phyloP scores from a whole-genome alignment of 2,329 filamentous ascomycete genomes.

The Colletotrichum navitas region DNA sequence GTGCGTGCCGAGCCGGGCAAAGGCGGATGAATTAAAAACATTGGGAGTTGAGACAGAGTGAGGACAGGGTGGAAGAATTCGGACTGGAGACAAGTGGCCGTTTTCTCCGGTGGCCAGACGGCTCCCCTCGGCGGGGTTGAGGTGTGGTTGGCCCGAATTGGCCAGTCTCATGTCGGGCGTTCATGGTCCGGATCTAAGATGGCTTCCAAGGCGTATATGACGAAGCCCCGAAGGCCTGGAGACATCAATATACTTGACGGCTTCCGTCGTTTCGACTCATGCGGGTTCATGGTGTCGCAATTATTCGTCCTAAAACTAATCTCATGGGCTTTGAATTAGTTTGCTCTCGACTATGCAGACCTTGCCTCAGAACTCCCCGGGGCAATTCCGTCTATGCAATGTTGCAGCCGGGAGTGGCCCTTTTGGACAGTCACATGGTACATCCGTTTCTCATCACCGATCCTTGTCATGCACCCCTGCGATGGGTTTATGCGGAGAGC shows the following conservation, averaged over 20 bases:
- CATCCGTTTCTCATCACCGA: constrained; percentile 9
- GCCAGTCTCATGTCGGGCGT: not conserved
- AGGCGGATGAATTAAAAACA: constrained; percentile 30
- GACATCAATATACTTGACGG: not conserved
- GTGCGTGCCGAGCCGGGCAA: constrained; percentile 34
- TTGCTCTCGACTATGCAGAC: not conserved
- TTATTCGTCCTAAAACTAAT: too few relatives aligned
- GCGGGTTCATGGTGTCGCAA: not conserved
- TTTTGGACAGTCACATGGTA: not conserved
- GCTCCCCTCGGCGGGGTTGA: not conserved
- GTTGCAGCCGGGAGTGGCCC: constrained; percentile 12
- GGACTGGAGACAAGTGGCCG: constrained; percentile 4
- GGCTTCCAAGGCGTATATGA: not conserved
- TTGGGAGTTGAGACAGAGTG: not conserved
- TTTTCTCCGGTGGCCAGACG: constrained; percentile 9
- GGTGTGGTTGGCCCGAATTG: too few relatives aligned
- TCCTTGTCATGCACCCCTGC: constrained; percentile 19
- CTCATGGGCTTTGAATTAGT: too few relatives aligned
- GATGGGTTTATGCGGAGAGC: constrained; percentile 32
- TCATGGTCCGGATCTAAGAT: not conserved
- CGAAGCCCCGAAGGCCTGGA: not conserved
- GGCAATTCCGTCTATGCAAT: not conserved
- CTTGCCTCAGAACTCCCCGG: not conserved
- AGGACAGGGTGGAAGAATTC: not conserved
- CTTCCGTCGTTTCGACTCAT: not conserved